Percentiles rank a stretch among this genome's conserved stretches.
Evolutionary conservation across 345 rosid species (phyloP).

Genomic region (Draba incana): DNA sequence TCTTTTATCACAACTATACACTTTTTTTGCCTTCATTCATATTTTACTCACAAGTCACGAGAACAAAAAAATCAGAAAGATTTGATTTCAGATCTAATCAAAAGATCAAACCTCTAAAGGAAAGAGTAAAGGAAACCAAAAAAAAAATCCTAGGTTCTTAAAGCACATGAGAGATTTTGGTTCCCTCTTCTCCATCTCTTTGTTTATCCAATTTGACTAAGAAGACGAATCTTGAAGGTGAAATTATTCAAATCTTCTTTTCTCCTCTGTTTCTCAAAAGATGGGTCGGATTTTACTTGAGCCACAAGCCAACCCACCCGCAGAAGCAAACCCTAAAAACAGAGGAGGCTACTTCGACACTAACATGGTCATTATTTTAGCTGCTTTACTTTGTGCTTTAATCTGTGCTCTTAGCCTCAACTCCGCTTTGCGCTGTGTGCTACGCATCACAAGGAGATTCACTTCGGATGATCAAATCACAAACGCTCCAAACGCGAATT

Average conservation of each 20-base stretch:
- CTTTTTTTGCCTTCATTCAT: conserved; percentile 9
- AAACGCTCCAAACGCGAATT: conserved; percentile 39
- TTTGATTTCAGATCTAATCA: conserved; percentile 24
- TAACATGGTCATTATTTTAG: conserved; percentile 75
- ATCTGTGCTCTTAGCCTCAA: conserved; percentile 71
- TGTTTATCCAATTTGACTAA: conserved; percentile 6
- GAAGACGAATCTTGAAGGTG: conserved; percentile 28
- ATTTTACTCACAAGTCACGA: conserved; percentile 33
- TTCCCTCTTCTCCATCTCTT: conserved; percentile 10
- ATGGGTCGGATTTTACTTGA: conserved; percentile 41
- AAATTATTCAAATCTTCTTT: conserved; percentile 5
- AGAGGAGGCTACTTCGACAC: conserved; percentile 56
- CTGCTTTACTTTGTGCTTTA: conserved; percentile 68
- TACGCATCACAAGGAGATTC: conserved; percentile 60
- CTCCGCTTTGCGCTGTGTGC: conserved; percentile 61
- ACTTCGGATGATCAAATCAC: conserved; percentile 32
- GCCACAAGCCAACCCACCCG: conserved; percentile 25
- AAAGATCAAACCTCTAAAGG: conserved; percentile 7
- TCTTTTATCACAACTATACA: conserved; percentile 21
- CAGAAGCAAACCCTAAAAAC: conserved; percentile 29
- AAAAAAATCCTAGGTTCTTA: not conserved
- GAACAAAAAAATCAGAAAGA: conserved; percentile 22
- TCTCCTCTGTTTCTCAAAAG: conserved; percentile 25
- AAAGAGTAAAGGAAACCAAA: conserved; percentile 1
- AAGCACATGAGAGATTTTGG: conserved; percentile 17